Evolutionary conservation across 2,329 filamentous ascomycete genomes (phyloP), one percentile per base, ranked within the genome.

Genomic region (Aspergillus ustus): DNA sequence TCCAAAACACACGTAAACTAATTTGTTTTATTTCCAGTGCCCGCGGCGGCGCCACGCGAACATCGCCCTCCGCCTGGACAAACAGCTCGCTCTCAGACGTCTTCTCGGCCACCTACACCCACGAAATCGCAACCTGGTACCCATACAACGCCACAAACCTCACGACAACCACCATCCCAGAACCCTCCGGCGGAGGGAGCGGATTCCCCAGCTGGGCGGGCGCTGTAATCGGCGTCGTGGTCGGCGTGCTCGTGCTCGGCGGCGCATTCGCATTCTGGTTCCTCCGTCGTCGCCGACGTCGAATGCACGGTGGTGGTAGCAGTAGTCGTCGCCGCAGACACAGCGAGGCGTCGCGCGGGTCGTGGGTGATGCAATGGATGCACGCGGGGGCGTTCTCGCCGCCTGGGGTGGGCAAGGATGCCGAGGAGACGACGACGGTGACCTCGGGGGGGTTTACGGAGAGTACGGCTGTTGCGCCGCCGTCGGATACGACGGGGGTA

Each of bases 121-220:
- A 60, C 8, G 34, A 59, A 4, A 59, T 65, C 46, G 31, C 9
- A 20, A 60, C 61, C 1, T 60, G 20, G 11, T 65, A 63, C 71
- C 60, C 66, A 57, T n/a, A 66, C 71, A 37, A 87, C 68, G 88
- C 89, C 0, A 70, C 50, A 51, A 7, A 66, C 67, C 6, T 71
- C 13, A 61, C n/a, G 19, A 50, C n/a, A 2, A 54, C 54, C 3
- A 57, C 54, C 4, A 37, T 44, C 0, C 2, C 51, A 1, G 13
- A 37, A 7, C 49, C 54, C 6, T 11, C 22, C 43, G 20, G 13
- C 7, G 49, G 29, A 40, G 29, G 37, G 17, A 11, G 9, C 7
- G 44, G 75, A 1, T 81, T 85, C 3, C 85, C 87, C 0, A 75
- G 75, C 5, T 90, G 85, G 81, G 81, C 89, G 1, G 83, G 82